Evolutionary conservation across 495 filamentous ascomycete genomes (phyloP).

Genomic region (Pseudoneurospora amorphoporcata): DNA sequence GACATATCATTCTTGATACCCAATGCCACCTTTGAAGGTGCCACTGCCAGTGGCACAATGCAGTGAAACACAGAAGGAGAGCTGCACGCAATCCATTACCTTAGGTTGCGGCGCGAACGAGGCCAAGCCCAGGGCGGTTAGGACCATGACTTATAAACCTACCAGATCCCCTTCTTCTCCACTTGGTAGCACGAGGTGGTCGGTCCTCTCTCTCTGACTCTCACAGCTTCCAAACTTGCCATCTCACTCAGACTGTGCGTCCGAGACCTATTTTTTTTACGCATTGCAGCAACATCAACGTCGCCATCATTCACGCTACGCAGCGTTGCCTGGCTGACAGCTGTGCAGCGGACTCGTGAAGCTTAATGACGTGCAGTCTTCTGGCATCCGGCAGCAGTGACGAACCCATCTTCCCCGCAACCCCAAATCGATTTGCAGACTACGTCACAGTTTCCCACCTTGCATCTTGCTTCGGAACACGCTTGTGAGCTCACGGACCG

Average conservation of each 20-base stretch:
- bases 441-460: neutral
- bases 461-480: neutral
- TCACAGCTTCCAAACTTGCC: neutral
- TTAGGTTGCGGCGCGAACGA: neutral
- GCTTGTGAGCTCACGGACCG: neutral
- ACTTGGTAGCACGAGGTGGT: neutral
- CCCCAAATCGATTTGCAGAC: neutral
- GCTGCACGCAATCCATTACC: neutral
- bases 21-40: neutral
- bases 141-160: neutral
- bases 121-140: neutral
- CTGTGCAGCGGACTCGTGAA: neutral
- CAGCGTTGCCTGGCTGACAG: neutral
- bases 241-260: neutral
- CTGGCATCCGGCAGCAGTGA: neutral
- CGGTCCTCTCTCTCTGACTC: neutral
- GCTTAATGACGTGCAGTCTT: neutral
- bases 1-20: neutral
- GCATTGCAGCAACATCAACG: neutral
- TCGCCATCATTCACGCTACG: neutral
- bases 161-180: neutral
- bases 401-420: neutral
- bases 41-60: neutral
- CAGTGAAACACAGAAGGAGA: neutral
- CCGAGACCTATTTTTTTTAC: neutral